Evolutionary conservation across 2,329 filamentous ascomycete genomes (phyloP).

Genomic region (Didymosphaeria variabile): DNA sequence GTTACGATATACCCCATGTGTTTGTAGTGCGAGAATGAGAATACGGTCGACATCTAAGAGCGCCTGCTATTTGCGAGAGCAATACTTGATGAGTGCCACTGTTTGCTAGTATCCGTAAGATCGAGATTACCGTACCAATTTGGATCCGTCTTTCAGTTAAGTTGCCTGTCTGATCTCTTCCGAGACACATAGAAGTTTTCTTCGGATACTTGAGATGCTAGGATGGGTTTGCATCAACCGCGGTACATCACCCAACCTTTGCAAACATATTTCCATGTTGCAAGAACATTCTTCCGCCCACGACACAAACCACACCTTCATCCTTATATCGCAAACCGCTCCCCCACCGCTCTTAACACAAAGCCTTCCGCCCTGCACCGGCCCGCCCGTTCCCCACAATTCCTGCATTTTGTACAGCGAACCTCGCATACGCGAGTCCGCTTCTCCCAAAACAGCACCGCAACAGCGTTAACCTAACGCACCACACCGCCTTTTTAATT

Average conservation of each 20-base stretch:
- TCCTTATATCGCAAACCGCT: neutral
- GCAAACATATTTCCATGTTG: too few relatives aligned
- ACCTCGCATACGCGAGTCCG: constrained; percentile 11
- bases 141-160: neutral
- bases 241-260: neutral
- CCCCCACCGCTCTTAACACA: neutral
- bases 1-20: constrained; percentile 10
- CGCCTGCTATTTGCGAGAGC: neutral
- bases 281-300: too few relatives aligned
- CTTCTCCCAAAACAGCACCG: constrained; percentile 11
- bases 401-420: constrained; percentile 14
- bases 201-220: neutral
- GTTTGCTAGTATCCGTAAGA: too few relatives aligned
- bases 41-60: neutral
- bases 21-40: constrained; percentile 8
- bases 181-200: neutral
- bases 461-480: constrained; percentile 3
- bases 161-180: neutral
- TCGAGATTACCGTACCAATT: neutral
- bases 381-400: constrained; percentile 3
- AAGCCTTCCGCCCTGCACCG: neutral
- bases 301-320: too few relatives aligned
- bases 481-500: constrained; percentile 19
- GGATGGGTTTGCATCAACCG: neutral
- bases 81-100: neutral